These are phyloP conservation scores for Mucor lusitanicus DNA, from an alignment of 371 early-diverging fungal genomes.

Conservation along the genomic window DNA sequence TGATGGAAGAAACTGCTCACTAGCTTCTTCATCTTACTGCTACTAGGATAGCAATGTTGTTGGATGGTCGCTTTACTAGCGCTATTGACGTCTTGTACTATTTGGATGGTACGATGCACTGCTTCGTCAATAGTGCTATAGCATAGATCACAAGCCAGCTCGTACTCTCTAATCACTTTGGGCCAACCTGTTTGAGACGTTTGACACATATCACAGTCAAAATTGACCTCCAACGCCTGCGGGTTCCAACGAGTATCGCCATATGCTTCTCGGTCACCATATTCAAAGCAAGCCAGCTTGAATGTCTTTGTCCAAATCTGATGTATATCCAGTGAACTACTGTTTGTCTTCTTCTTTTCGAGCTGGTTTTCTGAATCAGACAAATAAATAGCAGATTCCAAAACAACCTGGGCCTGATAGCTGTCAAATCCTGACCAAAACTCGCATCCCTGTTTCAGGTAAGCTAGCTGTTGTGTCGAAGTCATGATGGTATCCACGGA, in stretches of 20 bases:
- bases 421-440: slow-evolving; percentile 37
- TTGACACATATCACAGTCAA: slow-evolving; percentile 24
- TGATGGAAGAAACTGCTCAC: slow-evolving; percentile 4
- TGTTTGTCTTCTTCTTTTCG: background rate
- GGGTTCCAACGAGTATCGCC: slow-evolving; percentile 17
- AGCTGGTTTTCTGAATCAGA: background rate
- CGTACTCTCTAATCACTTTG: background rate
- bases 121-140: background rate
- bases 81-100: background rate
- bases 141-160: slow-evolving; percentile 14
- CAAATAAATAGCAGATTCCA: slow-evolving; percentile 25
- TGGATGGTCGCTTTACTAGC: background rate
- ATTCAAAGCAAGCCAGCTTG: slow-evolving; percentile 28
- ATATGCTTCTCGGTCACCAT: slow-evolving; percentile 20
- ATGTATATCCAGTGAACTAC: slow-evolving; percentile 9
- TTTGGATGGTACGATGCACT: background rate
- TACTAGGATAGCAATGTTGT: background rate
- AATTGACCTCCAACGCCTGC: slow-evolving; percentile 10
- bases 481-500: slow-evolving; percentile 13
- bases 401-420: slow-evolving; percentile 26
- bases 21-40: slow-evolving; percentile 7
- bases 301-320: slow-evolving; percentile 29
- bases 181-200: slow-evolving; percentile 20
- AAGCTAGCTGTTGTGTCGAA: slow-evolving; percentile 7
- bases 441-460: slow-evolving; percentile 23